phyloP scores from a whole-genome alignment of 805 yeast genomes.

The Barnettozyma salicaria region DNA sequence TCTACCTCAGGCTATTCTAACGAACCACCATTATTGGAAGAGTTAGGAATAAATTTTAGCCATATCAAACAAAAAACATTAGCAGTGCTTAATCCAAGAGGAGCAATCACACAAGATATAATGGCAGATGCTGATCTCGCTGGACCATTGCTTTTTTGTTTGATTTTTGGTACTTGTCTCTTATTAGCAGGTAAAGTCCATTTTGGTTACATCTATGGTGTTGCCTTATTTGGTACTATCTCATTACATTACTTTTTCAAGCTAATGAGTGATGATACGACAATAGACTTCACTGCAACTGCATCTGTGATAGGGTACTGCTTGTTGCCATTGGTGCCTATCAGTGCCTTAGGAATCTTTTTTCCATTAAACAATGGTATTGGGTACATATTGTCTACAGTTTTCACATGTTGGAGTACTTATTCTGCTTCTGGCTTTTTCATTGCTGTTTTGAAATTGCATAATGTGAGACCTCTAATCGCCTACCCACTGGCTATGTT shows the following conservation, averaged over 20 bases:
- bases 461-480: slow-evolving; percentile 80
- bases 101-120: slow-evolving; percentile 61
- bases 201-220: slow-evolving; percentile 95
- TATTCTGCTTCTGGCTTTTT: slow-evolving; percentile 90
- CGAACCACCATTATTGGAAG: slow-evolving; percentile 91
- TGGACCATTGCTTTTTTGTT: slow-evolving; percentile 86
- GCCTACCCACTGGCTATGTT: slow-evolving; percentile 92
- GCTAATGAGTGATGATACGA: slow-evolving; percentile 64
- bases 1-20: slow-evolving; percentile 90
- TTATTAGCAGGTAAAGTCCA: slow-evolving; percentile 89
- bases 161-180: slow-evolving; percentile 77
- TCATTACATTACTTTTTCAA: slow-evolving; percentile 81
- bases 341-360: slow-evolving; percentile 62
- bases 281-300: slow-evolving; percentile 57
- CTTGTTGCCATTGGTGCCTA: slow-evolving; percentile 76
- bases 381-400: slow-evolving; percentile 64
- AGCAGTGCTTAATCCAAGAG: slow-evolving; percentile 75
- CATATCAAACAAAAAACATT: slow-evolving; percentile 82
- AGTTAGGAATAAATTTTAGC: slow-evolving; percentile 84
- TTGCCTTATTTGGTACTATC: slow-evolving; percentile 84
- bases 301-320: slow-evolving; percentile 95
- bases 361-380: slow-evolving; percentile 59
- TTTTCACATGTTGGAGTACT: slow-evolving; percentile 85
- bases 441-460: slow-evolving; percentile 74
- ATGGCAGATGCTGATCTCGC: slow-evolving; percentile 90